Conservation (phyloP, 2,329 filamentous ascomycete genomes). For the Aphanocladium album region DNA sequence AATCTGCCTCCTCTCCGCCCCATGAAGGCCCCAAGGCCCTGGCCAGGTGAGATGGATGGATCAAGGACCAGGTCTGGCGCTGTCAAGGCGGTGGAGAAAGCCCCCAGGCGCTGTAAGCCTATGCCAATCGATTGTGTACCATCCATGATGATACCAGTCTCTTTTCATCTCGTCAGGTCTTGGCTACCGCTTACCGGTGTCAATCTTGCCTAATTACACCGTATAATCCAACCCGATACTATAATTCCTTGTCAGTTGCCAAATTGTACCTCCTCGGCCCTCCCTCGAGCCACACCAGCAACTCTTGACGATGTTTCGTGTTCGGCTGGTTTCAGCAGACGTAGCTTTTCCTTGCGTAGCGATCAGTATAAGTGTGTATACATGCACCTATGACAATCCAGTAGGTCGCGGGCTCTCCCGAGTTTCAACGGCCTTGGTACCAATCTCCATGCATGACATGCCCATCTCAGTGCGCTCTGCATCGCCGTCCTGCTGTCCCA, state of each 20-base stretch:
- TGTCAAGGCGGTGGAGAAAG: neutral
- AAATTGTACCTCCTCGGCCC: neutral
- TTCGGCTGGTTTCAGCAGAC: too few relatives aligned
- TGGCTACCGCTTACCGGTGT: neutral
- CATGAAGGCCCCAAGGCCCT: too few relatives aligned
- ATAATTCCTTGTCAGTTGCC: neutral
- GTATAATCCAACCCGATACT: neutral
- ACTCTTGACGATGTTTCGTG: too few relatives aligned
- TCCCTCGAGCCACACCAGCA: too few relatives aligned
- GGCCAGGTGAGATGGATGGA: constrained; percentile 4
- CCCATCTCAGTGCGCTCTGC: neutral
- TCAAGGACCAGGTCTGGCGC: neutral
- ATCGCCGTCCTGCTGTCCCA: neutral
- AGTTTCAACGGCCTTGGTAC: neutral
- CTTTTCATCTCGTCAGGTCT: neutral
- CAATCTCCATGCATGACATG: neutral
- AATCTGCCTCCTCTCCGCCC: too few relatives aligned
- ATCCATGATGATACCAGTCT: neutral
- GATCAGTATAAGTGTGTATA: too few relatives aligned
- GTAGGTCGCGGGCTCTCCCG: neutral
- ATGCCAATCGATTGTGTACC: too few relatives aligned
- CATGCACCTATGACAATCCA: neutral
- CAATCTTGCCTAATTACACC: neutral
- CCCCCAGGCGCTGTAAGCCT: too few relatives aligned
- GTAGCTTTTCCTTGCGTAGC: too few relatives aligned